phyloP scores from a whole-genome alignment of 148 eudicot genomes.

The Simmondsia chinensis region DNA sequence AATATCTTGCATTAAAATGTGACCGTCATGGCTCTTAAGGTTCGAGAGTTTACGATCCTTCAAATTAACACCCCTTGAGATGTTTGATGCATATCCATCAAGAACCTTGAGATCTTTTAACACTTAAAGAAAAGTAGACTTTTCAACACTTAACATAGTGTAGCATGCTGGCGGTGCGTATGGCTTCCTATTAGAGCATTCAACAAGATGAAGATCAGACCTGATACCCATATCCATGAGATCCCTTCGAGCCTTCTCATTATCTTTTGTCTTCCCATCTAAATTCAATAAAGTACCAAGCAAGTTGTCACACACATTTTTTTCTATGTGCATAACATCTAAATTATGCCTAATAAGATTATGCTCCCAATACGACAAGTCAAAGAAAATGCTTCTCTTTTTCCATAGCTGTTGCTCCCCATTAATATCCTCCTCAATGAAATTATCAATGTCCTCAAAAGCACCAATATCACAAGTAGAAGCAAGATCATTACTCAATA shows the following conservation, averaged over 20 bases:
- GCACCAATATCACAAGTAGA: not conserved
- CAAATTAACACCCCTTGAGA: constrained; percentile 1
- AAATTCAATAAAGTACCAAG: not conserved
- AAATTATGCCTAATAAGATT: not conserved
- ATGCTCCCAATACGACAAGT: too few species aligned
- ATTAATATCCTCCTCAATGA: not conserved
- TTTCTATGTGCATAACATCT: not conserved
- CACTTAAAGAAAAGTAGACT: not conserved
- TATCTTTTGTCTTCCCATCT: constrained; percentile 1
- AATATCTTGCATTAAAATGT: constrained; percentile 3
- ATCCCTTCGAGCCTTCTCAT: not conserved
- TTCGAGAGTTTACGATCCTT: not conserved
- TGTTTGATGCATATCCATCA: constrained; percentile 2
- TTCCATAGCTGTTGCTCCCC: not conserved
- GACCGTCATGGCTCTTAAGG: not conserved
- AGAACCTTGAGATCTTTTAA: not conserved
- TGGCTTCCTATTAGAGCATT: not conserved
- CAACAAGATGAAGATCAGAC: constrained; percentile 1
- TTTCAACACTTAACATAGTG: not conserved
- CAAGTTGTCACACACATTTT: not conserved
- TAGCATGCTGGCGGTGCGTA: not conserved
- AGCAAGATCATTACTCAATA: constrained; percentile 2
- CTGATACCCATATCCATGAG: not conserved
- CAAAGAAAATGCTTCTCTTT: not conserved
- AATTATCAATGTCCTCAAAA: not conserved